phyloP scores from a whole-genome alignment of 805 yeast species.

The Kluyveromyces aestuarii region DNA sequence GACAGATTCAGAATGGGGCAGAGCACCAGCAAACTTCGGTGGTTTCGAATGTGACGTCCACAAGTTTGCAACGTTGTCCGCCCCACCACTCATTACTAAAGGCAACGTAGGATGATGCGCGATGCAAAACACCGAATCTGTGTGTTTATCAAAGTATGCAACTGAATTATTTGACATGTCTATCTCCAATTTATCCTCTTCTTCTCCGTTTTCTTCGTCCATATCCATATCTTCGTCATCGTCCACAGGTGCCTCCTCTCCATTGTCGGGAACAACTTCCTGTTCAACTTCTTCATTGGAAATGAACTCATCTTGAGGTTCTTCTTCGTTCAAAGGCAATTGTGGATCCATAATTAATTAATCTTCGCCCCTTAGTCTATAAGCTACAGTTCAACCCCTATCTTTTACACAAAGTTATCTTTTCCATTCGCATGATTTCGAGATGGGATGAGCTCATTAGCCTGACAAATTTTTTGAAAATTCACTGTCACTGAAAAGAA shows the following conservation, averaged over 20 bases:
- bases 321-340: slow-evolving; percentile 6
- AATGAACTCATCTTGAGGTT: slow-evolving; percentile 30
- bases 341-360: slow-evolving; percentile 2
- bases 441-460: slow-evolving; percentile 1
- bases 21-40: slow-evolving; percentile 66
- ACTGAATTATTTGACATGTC: slow-evolving; percentile 87
- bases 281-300: slow-evolving; percentile 37
- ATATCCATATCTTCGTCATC: slow-evolving; percentile 31
- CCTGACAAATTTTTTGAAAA: background rate
- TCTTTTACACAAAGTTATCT: background rate
- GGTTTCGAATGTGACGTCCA: slow-evolving; percentile 92
- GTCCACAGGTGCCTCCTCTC: slow-evolving; percentile 23
- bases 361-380: too few relatives aligned
- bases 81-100: slow-evolving; percentile 87
- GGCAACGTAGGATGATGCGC: slow-evolving; percentile 80
- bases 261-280: slow-evolving; percentile 29
- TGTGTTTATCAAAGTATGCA: slow-evolving; percentile 81
- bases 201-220: slow-evolving; percentile 24
- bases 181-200: slow-evolving; percentile 51
- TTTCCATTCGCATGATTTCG: background rate
- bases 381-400: background rate
- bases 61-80: slow-evolving; percentile 78
- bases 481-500: background rate
- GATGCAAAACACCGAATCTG: slow-evolving; percentile 79
- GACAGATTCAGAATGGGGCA: slow-evolving; percentile 79